Evolutionary conservation across 768 basidiomycete species (phyloP), one percentile per base, ranked within the genome.

Genomic region (Tulasnella sp.): DNA sequence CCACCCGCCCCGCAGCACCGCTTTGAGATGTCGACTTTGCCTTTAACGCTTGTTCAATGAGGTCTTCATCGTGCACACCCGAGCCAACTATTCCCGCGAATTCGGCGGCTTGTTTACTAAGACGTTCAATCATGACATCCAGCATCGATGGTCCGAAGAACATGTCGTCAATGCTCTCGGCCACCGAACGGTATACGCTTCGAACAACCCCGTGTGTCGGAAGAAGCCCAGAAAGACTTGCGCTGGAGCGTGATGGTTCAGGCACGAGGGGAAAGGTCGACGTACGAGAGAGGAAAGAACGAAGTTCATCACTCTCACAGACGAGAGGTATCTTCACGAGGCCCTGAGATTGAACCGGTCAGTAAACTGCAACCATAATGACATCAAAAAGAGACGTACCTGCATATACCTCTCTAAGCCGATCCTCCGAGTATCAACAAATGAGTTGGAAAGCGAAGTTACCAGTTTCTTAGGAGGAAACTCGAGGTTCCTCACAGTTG

Each of bases 101-200:
- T 65, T 92, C 88, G 8, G 87, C 87, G 0, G 87, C 91, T 69
- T 97, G 92, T 29, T 82, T 79, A 0, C 85, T 89, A 15, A 97
- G 78, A 2, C 91, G 81, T 63, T 89, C 84, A 40, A 94, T 88
- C 77, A 94, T 86, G 42, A 93, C 84, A 66, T 97, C 92, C 41
- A 97, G 71, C 89, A 96, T 92, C 0, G 90, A 92, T 2, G 87
- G 93, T 2, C 89, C 92, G 62, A 94, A 90, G 70, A 94, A 84
- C 78, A 96, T 89, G 68, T 98, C 96, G 68, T 99, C 96, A 64
- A 98, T 83, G 67, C 91, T 92, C 61, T 89, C 87, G 4, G 94
- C 80, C 43, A 99, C 87, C 23, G 90, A 88, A 29, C 84, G 82
- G 67, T 94, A 98, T 57, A 99, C 78, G 21, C 82, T 84, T 54